Conservation (phyloP, 768 basidiomycete genomes). For the Wakefieldia striispora region DNA sequence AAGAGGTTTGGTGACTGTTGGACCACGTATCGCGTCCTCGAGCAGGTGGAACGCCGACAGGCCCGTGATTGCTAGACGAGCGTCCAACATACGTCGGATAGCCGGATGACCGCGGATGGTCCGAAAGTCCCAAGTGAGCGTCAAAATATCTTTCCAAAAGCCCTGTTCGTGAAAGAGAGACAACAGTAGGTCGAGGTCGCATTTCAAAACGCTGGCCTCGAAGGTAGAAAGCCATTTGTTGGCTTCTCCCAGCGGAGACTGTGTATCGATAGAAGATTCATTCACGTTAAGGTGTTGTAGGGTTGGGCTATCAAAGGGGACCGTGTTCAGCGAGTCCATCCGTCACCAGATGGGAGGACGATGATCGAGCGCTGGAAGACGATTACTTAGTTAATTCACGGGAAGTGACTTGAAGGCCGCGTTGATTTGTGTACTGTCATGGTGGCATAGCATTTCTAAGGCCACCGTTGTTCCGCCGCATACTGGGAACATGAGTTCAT, state of each 20-base stretch:
- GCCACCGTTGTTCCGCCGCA: too few species aligned
- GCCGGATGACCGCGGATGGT: slow-evolving; percentile 40
- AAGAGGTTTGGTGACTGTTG: slow-evolving; percentile 38
- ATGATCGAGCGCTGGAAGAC: too few species aligned
- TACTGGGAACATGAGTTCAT: too few species aligned
- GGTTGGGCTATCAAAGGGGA: slow-evolving; percentile 20
- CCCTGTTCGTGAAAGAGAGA: slow-evolving; percentile 23
- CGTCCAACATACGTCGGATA: slow-evolving; percentile 37
- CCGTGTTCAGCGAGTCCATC: too few species aligned
- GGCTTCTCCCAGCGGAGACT: slow-evolving; percentile 9
- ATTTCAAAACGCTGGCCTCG: not conserved
- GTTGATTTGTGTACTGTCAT: too few species aligned
- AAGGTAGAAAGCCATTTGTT: slow-evolving; percentile 24
- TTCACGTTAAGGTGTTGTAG: slow-evolving; percentile 19
- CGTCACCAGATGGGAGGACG: too few species aligned
- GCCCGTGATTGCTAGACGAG: slow-evolving; percentile 31
- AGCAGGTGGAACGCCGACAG: slow-evolving; percentile 17
- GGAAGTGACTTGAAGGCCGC: too few species aligned
- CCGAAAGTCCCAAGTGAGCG: slow-evolving; percentile 54
- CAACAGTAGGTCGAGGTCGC: not conserved
- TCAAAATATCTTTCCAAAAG: slow-evolving; percentile 51
- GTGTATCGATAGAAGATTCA: slow-evolving; percentile 1
- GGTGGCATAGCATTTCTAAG: too few species aligned
- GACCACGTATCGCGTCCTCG: slow-evolving; percentile 24
- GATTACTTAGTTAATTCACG: too few species aligned